Evolutionary conservation across 2,329 filamentous ascomycete genomes (phyloP).

Genomic region (Colletotrichum musicola): DNA sequence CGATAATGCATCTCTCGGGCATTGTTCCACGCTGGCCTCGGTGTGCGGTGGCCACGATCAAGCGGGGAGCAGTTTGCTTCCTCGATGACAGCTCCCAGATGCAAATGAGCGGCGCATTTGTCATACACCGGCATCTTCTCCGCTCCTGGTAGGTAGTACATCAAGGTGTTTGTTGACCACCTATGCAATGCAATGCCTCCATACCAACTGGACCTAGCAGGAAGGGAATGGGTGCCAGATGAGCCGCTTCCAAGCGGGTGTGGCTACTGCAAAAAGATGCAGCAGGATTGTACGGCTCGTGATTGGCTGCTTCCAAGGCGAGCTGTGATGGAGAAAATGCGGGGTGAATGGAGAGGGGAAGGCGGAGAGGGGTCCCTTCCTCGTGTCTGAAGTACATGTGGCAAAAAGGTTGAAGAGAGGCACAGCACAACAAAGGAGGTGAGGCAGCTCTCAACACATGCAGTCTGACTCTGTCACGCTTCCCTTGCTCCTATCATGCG

Average conservation of each 20-base stretch:
- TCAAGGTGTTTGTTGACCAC: not conserved
- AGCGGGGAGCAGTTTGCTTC: no score
- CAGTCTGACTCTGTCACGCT: not conserved
- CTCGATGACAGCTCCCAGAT: no score
- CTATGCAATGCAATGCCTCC: no score
- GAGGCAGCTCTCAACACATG: not conserved
- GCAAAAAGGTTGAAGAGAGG: not conserved
- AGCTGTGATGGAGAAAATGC: conserved; percentile 34
- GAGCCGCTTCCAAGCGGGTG: conserved; percentile 34
- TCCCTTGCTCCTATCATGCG: conserved; percentile 14
- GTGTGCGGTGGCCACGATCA: no score
- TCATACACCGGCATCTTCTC: no score
- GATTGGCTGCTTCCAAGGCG: conserved; percentile 25
- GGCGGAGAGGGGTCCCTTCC: conserved; percentile 10
- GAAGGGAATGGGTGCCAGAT: conserved; percentile 6
- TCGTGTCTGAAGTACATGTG: no score
- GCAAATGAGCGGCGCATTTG: no score
- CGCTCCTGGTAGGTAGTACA: no score
- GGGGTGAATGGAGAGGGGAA: conserved; percentile 31
- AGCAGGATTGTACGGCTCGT: not conserved
- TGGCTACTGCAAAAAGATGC: conserved; percentile 26
- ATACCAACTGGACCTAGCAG: no score
- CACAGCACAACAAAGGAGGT: not conserved
- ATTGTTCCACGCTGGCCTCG: no score
- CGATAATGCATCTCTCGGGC: conserved; percentile 5